Evolutionary conservation across 2,329 filamentous ascomycete species (phyloP).

Genomic region (Fusarium longipes): DNA sequence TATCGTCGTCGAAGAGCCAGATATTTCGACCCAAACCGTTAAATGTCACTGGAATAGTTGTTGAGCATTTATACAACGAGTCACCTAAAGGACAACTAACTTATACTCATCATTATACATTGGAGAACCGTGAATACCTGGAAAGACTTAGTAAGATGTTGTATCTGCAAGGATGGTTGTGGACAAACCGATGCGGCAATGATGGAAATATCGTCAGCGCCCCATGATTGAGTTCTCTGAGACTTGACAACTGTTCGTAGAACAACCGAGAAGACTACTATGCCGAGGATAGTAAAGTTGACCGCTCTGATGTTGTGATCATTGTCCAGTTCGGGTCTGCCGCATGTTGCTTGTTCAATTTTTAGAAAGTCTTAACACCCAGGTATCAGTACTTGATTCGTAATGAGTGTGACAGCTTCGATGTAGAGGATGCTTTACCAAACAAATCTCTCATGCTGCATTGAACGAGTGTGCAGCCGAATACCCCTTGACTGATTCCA

Average conservation of each 20-base stretch:
- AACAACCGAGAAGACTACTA: neutral
- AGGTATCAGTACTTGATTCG: neutral
- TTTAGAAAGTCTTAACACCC: neutral
- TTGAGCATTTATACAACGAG: fast-evolving
- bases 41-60: neutral
- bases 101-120: neutral
- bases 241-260: neutral
- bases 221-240: neutral
- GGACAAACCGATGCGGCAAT: neutral
- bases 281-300: neutral
- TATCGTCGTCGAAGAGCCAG: neutral
- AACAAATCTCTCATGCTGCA: neutral
- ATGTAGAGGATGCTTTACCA: neutral
- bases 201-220: neutral
- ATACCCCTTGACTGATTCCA: fast-evolving
- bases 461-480: neutral
- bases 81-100: fast-evolving
- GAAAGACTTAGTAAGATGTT: fast-evolving
- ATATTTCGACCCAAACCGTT: neutral
- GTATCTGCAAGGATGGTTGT: fast-evolving
- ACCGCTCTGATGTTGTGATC: neutral
- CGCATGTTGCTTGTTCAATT: neutral
- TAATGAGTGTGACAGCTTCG: neutral
- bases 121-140: neutral
- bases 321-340: slow-evolving; percentile 3